Evolutionary conservation across 2,329 filamentous ascomycete species (phyloP).

Genomic region (Diplodia mutila): DNA sequence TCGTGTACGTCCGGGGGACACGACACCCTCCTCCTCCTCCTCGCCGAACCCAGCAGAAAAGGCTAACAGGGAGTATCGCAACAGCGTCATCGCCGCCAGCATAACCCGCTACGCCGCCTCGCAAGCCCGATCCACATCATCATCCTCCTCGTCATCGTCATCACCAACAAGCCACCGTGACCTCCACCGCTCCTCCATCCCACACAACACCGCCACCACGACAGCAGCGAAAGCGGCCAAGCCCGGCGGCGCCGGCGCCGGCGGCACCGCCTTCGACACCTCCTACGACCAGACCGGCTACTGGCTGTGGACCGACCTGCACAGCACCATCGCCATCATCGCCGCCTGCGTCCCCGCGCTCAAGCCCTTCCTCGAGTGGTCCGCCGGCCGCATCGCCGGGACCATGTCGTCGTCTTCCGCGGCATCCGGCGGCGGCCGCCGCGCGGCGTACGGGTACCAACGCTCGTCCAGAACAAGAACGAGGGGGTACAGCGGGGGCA

Average conservation of each 20-base stretch:
- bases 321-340: slow-evolving; percentile 14
- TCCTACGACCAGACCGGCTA: slow-evolving; percentile 16
- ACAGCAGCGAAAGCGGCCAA: too few relatives aligned
- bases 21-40: not conserved
- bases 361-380: slow-evolving; percentile 14
- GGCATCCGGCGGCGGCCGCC: too few relatives aligned
- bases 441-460: not conserved
- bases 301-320: slow-evolving; percentile 15
- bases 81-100: slow-evolving; percentile 5
- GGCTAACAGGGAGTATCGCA: not conserved
- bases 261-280: not conserved
- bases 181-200: too few relatives aligned
- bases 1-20: not conserved
- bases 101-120: slow-evolving; percentile 10
- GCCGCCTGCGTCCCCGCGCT: not conserved
- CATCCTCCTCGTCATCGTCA: not conserved
- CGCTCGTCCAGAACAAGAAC: not conserved
- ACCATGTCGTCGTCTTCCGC: not conserved
- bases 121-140: not conserved
- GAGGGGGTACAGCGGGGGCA: not conserved
- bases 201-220: not conserved
- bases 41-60: not conserved
- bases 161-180: not conserved
- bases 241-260: not conserved
- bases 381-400: not conserved